Base-by-base conservation (phyloP, 768 basidiomycete species). In the Cytidiella melzeri region DNA sequence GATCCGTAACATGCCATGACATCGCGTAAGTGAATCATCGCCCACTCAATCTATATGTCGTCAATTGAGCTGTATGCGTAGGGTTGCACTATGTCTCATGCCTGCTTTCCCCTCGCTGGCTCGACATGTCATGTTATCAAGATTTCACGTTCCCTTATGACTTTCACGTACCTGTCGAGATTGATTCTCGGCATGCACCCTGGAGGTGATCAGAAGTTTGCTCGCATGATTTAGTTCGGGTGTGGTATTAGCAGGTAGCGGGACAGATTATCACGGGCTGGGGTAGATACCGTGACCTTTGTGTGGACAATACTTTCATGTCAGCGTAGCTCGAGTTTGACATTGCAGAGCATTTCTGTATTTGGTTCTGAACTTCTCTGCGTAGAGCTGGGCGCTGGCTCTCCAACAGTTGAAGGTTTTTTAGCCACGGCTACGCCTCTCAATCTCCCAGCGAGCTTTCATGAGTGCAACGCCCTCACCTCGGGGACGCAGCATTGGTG, bases 401-500 rank as follows among this genome's bases (percentile, higher is more conserved):
- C n/a, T n/a, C n/a, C n/a, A n/a, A n/a, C n/a, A n/a, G n/a, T n/a
- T n/a, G n/a, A n/a, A n/a, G n/a, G n/a, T n/a, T n/a, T 34, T 6
- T 27, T 25, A 41, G 3, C 9, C 41, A 12, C 41, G 13, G 9
- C 38, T 27, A n/a, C 18, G 48, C 48, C 62, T 64, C 57, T 67
- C 62, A 12, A 53, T 51, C 20, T 81, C 79, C 90, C 89, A 92
- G 37, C 85, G 78, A 20, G 84, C 78, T 47, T 77, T 77, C 73
- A 92, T 83, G 43, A 85, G 67, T 52, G 75, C 73, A 43, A 80
- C 73, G 12, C 89, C 88, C 59, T 89, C 84, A 23, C 75, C 69
- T 63, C 78, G 77, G 38, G 87, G 79, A 30, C 77, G 79, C 30
- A 87, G 66, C 28, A 79, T 65, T 9, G 84, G 75, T 3, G 76